Evolutionary conservation across 129 eudicot species (phyloP).

Genomic region (Saposhnikovia divaricata): DNA sequence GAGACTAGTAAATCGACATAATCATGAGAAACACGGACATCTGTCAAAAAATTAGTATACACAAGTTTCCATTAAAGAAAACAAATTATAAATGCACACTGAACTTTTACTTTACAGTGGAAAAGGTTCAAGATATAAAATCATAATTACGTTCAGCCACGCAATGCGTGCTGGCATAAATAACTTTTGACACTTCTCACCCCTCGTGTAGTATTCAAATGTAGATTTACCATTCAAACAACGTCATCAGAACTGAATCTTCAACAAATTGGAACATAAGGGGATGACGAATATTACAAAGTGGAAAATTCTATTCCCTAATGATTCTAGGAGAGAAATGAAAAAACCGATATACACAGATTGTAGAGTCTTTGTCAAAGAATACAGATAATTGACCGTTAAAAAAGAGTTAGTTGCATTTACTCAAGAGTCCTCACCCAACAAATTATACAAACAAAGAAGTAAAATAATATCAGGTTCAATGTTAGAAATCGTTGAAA

Average conservation of each 20-base stretch:
- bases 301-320: not conserved
- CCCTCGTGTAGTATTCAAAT: not conserved
- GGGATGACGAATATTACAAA: not conserved
- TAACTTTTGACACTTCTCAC: not conserved
- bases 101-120: not conserved
- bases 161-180: not conserved
- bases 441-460: no score
- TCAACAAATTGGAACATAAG: not conserved
- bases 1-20: not conserved
- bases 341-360: no score
- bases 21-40: not conserved
- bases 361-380: not conserved
- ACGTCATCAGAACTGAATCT: not conserved
- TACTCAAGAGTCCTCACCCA: not conserved
- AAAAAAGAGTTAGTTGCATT: no score
- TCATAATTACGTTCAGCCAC: no score
- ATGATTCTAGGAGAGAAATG: no score
- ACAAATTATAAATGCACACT: not conserved
- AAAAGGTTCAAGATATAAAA: no score
- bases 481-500: not conserved
- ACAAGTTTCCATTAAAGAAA: not conserved
- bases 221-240: not conserved
- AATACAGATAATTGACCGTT: no score
- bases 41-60: not conserved
- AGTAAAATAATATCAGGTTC: not conserved